Evolutionary conservation across 768 basidiomycete species (phyloP).

Genomic region (Leucocoprinus sp.): DNA sequence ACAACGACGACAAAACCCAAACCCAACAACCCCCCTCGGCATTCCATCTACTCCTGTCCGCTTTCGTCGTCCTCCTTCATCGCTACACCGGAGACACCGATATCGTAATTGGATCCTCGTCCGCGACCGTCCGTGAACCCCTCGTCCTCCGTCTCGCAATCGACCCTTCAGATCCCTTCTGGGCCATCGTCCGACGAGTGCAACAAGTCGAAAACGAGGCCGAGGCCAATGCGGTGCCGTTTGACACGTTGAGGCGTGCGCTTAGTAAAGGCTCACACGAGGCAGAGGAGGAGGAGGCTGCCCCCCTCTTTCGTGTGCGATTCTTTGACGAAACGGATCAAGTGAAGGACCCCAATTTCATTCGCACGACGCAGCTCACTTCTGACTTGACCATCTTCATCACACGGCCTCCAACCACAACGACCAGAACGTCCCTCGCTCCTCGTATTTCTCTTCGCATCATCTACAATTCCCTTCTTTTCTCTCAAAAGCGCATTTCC

Average conservation of each 20-base stretch:
- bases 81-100: conserved; percentile 95
- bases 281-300: conserved; percentile 49
- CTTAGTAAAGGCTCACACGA: conserved; percentile 59
- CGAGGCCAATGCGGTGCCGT: conserved; percentile 72
- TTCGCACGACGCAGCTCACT: conserved; percentile 71
- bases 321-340: conserved; percentile 91
- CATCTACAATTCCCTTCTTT: conserved; percentile 91
- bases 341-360: conserved; percentile 63
- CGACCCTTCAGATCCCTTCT: conserved; percentile 82
- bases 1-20: conserved; percentile 24
- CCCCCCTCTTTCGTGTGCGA: conserved; percentile 85
- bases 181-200: conserved; percentile 79
- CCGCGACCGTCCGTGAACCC: conserved; percentile 65
- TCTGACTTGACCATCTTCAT: conserved; percentile 94
- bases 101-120: conserved; percentile 84
- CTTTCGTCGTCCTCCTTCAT: conserved; percentile 86
- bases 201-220: conserved; percentile 81
- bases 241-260: conserved; percentile 64
- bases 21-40: conserved; percentile 65
- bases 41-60: conserved; percentile 87
- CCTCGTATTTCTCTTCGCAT: conserved; percentile 75
- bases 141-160: conserved; percentile 78
- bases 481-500: conserved; percentile 69
- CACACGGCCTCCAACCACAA: conserved; percentile 58
- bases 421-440: conserved; percentile 61